Conservation (phyloP, 306 rosid genomes). For the Spatholobus suberectus region DNA sequence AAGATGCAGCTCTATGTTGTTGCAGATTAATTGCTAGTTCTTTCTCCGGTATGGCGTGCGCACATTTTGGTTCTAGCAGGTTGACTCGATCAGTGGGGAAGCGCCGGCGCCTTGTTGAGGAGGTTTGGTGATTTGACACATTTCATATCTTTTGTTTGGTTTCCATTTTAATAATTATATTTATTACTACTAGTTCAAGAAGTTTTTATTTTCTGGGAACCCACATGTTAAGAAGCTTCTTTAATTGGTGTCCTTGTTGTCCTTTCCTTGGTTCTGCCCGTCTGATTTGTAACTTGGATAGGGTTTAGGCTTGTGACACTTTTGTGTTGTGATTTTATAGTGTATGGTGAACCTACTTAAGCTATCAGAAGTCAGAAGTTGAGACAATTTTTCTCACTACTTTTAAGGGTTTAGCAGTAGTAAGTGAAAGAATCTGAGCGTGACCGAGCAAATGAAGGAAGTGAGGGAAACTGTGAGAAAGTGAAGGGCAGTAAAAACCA, state of each 20-base stretch:
- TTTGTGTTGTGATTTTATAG: not conserved
- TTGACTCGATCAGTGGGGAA: conserved; percentile 81
- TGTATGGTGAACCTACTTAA: conserved; percentile 4
- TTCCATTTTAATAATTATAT: not conserved
- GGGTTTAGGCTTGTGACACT: not conserved
- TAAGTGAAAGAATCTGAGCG: not conserved
- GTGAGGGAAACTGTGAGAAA: not conserved
- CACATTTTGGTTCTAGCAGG: conserved; percentile 77
- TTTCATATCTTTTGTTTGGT: conserved; percentile 19
- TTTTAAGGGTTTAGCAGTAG: not conserved
- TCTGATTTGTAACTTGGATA: conserved; percentile 8
- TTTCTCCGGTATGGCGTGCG: conserved; percentile 63
- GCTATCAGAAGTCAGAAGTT: not conserved
- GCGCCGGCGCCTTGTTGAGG: conserved; percentile 84
- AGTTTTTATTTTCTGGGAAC: not conserved
- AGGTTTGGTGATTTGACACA: conserved; percentile 53
- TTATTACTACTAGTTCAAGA: not conserved
- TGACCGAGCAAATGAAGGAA: not conserved
- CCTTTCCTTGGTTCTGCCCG: conserved; percentile 16
- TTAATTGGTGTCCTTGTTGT: conserved; percentile 5
- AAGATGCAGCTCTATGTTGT: conserved; percentile 97
- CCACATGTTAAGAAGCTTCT: conserved; percentile 21
- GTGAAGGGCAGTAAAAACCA: not conserved
- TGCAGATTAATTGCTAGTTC: conserved; percentile 90
- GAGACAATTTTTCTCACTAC: not conserved